Base-by-base conservation (phyloP, 2,329 filamentous ascomycete species). In the Didymella pomorum region DNA sequence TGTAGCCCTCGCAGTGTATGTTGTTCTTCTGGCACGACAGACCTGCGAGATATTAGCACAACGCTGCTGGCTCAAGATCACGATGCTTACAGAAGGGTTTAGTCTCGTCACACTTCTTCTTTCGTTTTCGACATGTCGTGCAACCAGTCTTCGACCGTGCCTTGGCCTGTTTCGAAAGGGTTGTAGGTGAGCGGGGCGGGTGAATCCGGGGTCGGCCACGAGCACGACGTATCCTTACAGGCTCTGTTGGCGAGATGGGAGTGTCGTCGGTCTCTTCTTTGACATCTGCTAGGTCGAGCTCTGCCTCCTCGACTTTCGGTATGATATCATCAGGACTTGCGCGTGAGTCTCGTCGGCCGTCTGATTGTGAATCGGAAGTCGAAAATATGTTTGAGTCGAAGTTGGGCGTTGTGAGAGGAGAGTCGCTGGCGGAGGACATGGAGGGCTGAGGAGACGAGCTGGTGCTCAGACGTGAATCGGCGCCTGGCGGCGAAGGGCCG, bases 1-100 rank as follows among this genome's bases (percentile, higher is more conserved):
- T 91, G 72, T 96, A 97, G 12, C 93, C 93, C 78, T 96, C 92
- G 73, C 93, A 97, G 12, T 93, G 87, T 12, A 96, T 91, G 9
- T 92, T 92, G 74, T 96, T 97, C 82, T 96, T 97, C 78, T 95
- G 89, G 72, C 93, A 97, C 70, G 96, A 96, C 76, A 92, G 83
- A 68, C 91, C 89, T 92, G 61, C 47, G 57, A 46, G 57, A 64
- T 53, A 52, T 78, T 60, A 78, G 72, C 46, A 11, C 20, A 25
- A 29, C n/a, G 33, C 14, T 4, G 18, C 12, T 14, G n/a, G 21
- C 7, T 10, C 33, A 8, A 20, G 25, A 33, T 9, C 31, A 28
- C 23, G 12, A 35, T 12, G 39, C 52, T 66, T 74, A 80, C 79
- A 83, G 41, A 71, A 72, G 35, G 79, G 79, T 64, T 78, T 80